Evolutionary conservation across 2,329 filamentous ascomycete genomes (phyloP).

Genomic region (Lasiodiplodia gonubiensis): DNA sequence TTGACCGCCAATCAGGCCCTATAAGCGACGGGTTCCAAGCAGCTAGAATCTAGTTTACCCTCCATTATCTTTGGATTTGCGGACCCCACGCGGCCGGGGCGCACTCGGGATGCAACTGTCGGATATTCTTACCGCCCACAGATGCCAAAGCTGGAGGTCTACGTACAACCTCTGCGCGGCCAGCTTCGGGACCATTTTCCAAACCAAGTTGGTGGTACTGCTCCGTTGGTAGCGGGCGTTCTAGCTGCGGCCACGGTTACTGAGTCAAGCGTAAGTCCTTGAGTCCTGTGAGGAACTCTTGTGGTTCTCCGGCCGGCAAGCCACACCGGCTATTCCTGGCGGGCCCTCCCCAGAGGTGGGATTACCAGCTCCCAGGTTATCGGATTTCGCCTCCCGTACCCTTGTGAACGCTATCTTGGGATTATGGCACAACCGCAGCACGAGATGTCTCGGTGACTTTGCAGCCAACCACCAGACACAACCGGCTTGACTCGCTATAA

Average conservation of each 20-base stretch:
- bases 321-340: constrained; percentile 5
- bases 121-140: constrained; percentile 11
- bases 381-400: constrained; percentile 11
- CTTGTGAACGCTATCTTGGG: neutral
- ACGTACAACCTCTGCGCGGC: neutral
- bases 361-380: constrained; percentile 6
- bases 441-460: constrained; percentile 2
- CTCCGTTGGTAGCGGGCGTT: constrained; percentile 1
- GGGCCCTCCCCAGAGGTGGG: constrained; percentile 1
- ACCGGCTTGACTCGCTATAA: neutral
- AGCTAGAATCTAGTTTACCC: constrained; percentile 3
- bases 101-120: neutral
- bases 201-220: constrained; percentile 10
- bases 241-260: constrained; percentile 5
- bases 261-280: constrained; percentile 12
- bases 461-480: constrained; percentile 3
- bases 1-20: constrained; percentile 1
- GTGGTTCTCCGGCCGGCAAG: neutral
- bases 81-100: constrained; percentile 18
- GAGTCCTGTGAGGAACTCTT: constrained; percentile 2
- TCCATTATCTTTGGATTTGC: neutral
- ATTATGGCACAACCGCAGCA: constrained; percentile 19
- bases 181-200: constrained; percentile 11
- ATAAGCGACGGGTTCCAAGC: neutral
- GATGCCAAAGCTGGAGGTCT: neutral